Evolutionary conservation across 1,139 yeast species (phyloP).

Genomic region (Blastobotrys aristatus): DNA sequence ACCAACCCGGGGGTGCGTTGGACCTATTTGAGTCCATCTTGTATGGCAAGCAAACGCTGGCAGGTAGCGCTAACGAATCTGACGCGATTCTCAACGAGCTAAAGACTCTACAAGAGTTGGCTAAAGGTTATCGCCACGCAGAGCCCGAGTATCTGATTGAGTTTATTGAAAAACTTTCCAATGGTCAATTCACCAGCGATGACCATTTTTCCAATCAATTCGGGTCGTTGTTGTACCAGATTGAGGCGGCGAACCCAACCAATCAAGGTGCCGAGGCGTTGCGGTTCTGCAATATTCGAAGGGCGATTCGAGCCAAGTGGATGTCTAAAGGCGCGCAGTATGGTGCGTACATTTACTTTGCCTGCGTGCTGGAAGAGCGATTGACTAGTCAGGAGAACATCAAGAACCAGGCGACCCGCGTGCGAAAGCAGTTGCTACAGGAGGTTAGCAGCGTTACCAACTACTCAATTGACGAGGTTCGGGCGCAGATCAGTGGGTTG

Average conservation of each 20-base stretch:
- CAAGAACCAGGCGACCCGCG: not conserved
- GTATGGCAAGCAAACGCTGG: not conserved
- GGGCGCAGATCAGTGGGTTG: constrained; percentile 6
- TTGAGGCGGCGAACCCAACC: constrained; percentile 2
- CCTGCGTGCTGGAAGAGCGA: constrained; percentile 1
- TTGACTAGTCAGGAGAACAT: not conserved
- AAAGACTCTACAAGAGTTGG: not conserved
- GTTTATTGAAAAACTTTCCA: not conserved
- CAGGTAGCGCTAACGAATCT: not conserved
- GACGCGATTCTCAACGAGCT: not conserved
- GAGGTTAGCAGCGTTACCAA: not conserved
- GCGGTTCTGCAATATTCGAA: not conserved
- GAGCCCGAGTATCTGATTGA: constrained; percentile 2
- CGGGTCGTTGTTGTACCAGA: not conserved
- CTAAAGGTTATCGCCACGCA: not conserved
- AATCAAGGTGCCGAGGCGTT: not conserved
- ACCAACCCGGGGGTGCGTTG: not conserved
- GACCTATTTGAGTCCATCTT: constrained; percentile 2
- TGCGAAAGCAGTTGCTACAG: not conserved
- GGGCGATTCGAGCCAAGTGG: not conserved
- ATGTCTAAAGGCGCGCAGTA: not conserved
- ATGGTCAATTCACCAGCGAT: not conserved
- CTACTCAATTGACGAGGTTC: not conserved
- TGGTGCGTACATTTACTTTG: constrained; percentile 7
- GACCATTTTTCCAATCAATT: constrained; percentile 2